Evolutionary conservation across 495 filamentous ascomycete species (phyloP), one percentile per base, ranked within the genome.

Genomic region (Chaetomium cochliodes): DNA sequence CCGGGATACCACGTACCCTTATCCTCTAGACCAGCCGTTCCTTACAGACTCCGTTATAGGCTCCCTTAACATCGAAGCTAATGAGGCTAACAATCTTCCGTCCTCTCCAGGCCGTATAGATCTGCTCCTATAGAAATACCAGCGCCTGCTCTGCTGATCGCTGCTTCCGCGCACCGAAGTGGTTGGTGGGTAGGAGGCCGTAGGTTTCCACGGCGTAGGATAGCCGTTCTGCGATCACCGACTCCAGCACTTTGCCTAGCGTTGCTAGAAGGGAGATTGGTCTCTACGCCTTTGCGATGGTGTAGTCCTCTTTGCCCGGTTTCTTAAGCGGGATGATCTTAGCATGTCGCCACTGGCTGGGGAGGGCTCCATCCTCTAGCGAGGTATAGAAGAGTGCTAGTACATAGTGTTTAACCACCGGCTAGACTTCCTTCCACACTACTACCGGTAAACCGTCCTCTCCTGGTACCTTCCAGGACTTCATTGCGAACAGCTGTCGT

Each of bases 51-150:
- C 52, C 25, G 25, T 57, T 63, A 33, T 57, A 63, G 28, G 22
- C 61, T 3, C 51, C 61, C 23, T 63, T 57, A 11, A 57, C 26
- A 18, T 63, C 61, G 41, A 63, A 63, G 42, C 61, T 63, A 13
- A 63, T 50, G 25, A 63, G 30, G 23, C 61, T 63, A 3, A 50
- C 33, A 15, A 56, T 28, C 49, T 57, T 63, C 42, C 41, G 46
- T 15, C 13, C 50, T 63, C 61, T 55, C 41, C 41, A 63, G 28
- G 37, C 61, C 9, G 28, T 63, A n/a, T 63, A 63, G 16, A 63
- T 63, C n/a, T 63, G n/a, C 49, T 63, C 61, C 47, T 57, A 26
- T 13, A 63, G 51, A 0, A 57, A 20, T 50, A 50, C 2, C 8
- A 50, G 47, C 26, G 51, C 51, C 16, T 54, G 51, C 51, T 62